phyloP scores from a whole-genome alignment of 495 filamentous ascomycete genomes.

The Articulospora tetracladia region DNA sequence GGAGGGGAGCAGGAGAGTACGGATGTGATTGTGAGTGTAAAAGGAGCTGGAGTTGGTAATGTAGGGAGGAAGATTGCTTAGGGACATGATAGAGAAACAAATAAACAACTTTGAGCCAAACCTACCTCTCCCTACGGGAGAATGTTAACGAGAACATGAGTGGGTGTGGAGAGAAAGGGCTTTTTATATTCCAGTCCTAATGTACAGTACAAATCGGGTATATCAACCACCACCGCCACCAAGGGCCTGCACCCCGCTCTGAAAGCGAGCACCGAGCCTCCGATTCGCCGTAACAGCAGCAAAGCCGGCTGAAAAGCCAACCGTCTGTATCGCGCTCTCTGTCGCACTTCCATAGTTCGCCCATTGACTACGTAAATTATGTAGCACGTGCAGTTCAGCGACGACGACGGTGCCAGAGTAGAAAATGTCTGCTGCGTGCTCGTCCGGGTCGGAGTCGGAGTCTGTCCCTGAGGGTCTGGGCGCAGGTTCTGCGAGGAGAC shows the following conservation, averaged over 20 bases:
- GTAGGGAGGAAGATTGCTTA: slow-evolving; percentile 89
- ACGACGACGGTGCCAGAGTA: slow-evolving; percentile 67
- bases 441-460: too few species aligned
- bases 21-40: slow-evolving; percentile 84
- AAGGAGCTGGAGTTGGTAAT: slow-evolving; percentile 93
- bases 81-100: slow-evolving; percentile 15
- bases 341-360: slow-evolving; percentile 46
- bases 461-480: slow-evolving; percentile 33
- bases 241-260: slow-evolving; percentile 12
- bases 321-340: slow-evolving; percentile 42
- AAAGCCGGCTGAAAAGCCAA: slow-evolving; percentile 43
- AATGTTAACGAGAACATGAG: not conserved
- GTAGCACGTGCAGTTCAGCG: slow-evolving; percentile 63
- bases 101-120: slow-evolving; percentile 1
- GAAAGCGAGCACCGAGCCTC: slow-evolving; percentile 15
- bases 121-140: too few species aligned
- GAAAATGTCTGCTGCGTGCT: slow-evolving; percentile 49
- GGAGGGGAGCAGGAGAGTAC: slow-evolving; percentile 35
- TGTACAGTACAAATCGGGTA: not conserved
- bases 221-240: slow-evolving; percentile 1
- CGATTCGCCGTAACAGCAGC: slow-evolving; percentile 13
- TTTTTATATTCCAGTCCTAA: slow-evolving; percentile 1
- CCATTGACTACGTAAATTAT: slow-evolving; percentile 63
- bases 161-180: not conserved
- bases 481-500: slow-evolving; percentile 38